Evolutionary conservation across 139 green algal species (phyloP).

Genomic region (Picochlorum costavermella): DNA sequence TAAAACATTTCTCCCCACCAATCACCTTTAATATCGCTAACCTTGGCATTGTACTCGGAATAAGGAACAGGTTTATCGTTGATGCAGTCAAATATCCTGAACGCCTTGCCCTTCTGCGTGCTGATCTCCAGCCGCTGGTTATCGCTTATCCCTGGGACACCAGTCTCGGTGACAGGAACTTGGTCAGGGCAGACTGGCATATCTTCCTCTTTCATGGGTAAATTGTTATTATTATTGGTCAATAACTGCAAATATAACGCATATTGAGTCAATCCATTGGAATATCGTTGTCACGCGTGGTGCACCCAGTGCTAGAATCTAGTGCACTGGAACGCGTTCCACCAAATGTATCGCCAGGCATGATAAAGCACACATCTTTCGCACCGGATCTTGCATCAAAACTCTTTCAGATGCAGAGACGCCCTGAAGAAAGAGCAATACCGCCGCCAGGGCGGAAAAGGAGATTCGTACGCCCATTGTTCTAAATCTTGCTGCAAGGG

Average conservation of each 20-base stretch:
- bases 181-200: neutral
- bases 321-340: neutral
- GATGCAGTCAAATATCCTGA: neutral
- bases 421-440: no score
- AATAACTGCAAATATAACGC: slow-evolving; percentile 3
- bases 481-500: no score
- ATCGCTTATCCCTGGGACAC: neutral
- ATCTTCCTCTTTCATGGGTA: neutral
- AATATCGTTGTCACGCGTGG: neutral
- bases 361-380: no score
- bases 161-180: slow-evolving; percentile 3
- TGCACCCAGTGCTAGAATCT: neutral
- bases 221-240: neutral
- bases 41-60: neutral
- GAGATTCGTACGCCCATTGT: no score
- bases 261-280: neutral
- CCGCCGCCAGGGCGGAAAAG: no score
- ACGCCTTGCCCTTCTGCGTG: neutral
- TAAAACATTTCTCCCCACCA: slow-evolving; percentile 4
- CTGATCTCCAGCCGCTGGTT: neutral
- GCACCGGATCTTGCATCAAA: no score
- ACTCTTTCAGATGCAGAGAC: no score
- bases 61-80: neutral
- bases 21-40: neutral
- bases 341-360: no score